Conservation (phyloP, 306 rosid species). For the Glycine latifolia region DNA sequence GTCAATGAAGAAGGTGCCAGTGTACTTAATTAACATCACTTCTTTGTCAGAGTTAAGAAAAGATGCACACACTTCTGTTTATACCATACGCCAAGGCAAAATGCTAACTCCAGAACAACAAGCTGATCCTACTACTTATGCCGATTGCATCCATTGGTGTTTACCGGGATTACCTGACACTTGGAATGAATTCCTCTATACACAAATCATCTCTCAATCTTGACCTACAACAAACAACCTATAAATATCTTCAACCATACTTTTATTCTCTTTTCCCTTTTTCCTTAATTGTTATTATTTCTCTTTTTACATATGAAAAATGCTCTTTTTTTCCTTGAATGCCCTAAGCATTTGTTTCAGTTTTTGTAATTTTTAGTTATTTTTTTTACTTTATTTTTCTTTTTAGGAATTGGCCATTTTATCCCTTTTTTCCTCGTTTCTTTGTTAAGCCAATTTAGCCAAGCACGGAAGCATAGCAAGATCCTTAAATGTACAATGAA, state of each 20-base stretch:
- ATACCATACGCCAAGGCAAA: constrained; percentile 93
- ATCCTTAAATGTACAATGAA: constrained; percentile 54
- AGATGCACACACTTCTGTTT: constrained; percentile 93
- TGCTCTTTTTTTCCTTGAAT: constrained; percentile 4
- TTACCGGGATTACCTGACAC: constrained; percentile 96
- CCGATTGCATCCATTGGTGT: constrained; percentile 99
- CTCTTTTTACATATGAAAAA: constrained; percentile 23
- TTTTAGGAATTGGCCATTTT: constrained; percentile 47
- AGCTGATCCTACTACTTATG: constrained; percentile 85
- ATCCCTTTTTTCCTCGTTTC: constrained; percentile 16
- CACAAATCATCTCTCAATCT: constrained; percentile 79
- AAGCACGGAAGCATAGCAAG: constrained; percentile 36
- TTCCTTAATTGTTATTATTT: constrained; percentile 46
- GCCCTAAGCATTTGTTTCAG: constrained; percentile 46
- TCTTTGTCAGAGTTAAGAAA: constrained; percentile 79
- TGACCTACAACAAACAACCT: constrained; percentile 53
- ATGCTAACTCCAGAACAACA: constrained; percentile 88
- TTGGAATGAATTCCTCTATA: constrained; percentile 89
- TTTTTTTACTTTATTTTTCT: constrained; percentile 27
- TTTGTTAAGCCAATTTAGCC: constrained; percentile 42
- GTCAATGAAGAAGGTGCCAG: constrained; percentile 78
- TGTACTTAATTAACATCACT: constrained; percentile 80
- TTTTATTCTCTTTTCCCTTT: constrained; percentile 19
- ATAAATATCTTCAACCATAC: constrained; percentile 8
- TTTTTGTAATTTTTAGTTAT: constrained; percentile 49